These are phyloP conservation scores for Amanita pseudoporphyria DNA, from an alignment of 768 basidiomycete species.

Conservation along the genomic window DNA sequence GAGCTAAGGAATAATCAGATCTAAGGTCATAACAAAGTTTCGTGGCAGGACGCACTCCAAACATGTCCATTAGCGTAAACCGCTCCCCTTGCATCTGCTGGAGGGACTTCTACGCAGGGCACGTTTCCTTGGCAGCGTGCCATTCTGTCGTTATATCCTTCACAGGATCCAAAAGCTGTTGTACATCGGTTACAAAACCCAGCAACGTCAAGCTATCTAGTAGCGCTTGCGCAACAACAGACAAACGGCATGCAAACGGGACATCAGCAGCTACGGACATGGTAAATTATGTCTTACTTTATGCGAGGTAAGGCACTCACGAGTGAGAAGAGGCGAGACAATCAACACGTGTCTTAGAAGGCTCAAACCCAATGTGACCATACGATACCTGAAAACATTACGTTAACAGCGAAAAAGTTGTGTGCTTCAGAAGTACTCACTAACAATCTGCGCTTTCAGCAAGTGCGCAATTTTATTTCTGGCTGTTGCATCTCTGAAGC, in stretches of 20 bases:
- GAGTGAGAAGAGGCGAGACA: conserved; percentile 29
- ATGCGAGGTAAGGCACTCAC: conserved; percentile 23
- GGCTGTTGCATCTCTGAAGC: conserved; percentile 11
- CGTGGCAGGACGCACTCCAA: conserved; percentile 48
- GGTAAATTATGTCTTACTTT: too few relatives aligned
- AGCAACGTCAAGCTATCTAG: conserved; percentile 25
- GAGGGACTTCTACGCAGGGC: conserved; percentile 61
- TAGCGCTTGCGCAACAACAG: neutral
- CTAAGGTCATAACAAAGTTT: conserved; percentile 5
- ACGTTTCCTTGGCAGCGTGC: conserved; percentile 38
- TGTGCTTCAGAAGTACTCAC: conserved; percentile 26
- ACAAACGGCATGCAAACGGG: neutral
- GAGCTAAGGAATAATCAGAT: conserved; percentile 32
- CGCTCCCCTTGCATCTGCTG: conserved; percentile 51
- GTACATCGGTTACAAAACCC: conserved; percentile 28
- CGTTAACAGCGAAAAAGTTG: neutral
- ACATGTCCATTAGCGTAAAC: conserved; percentile 62
- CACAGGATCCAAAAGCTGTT: conserved; percentile 20
- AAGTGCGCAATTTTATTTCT: conserved; percentile 20
- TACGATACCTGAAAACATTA: conserved; percentile 39
- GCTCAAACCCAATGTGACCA: conserved; percentile 55
- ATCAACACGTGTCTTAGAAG: conserved; percentile 49
- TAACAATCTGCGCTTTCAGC: conserved; percentile 45
- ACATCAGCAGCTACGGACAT: neutral
- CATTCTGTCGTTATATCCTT: conserved; percentile 25